These are phyloP conservation scores for Musa itinerans DNA, from an alignment of 176 grass and related monocot genomes.

Conservation along the genomic window DNA sequence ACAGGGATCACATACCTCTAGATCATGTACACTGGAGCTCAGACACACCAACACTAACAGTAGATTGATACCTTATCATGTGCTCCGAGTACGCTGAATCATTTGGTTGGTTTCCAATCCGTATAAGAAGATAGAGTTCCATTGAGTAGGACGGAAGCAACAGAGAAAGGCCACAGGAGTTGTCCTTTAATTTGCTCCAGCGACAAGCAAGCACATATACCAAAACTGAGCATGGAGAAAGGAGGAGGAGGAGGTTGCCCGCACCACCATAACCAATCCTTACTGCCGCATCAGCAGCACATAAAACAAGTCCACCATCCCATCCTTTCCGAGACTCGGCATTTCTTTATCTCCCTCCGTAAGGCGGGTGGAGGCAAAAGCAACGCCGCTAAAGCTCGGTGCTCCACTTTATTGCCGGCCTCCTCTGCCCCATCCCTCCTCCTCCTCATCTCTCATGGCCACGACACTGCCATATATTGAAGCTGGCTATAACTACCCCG, in stretches of 20 bases:
- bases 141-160: conserved; percentile 12
- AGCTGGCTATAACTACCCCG: conserved; percentile 27
- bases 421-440: not conserved
- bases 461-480: not conserved
- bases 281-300: not conserved
- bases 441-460: conserved; percentile 7
- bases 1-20: too few relatives aligned
- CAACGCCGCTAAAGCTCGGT: not conserved
- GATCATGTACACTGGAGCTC: too few relatives aligned
- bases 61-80: too few relatives aligned
- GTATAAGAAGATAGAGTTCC: too few relatives aligned
- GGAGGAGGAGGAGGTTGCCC: conserved; percentile 3
- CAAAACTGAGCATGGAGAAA: conserved; percentile 63
- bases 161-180: not conserved
- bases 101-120: too few relatives aligned
- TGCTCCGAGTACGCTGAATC: too few relatives aligned
- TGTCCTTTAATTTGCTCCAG: conserved; percentile 19
- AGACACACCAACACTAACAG: too few relatives aligned
- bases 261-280: not conserved
- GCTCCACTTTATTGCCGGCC: conserved; percentile 6
- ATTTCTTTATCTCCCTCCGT: not conserved
- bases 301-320: not conserved
- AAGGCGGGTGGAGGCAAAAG: not conserved
- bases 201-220: conserved; percentile 91
- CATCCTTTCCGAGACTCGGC: not conserved